Conservation (phyloP, 164 flowering plant genomes). For the Cinnamomum micranthum region DNA sequence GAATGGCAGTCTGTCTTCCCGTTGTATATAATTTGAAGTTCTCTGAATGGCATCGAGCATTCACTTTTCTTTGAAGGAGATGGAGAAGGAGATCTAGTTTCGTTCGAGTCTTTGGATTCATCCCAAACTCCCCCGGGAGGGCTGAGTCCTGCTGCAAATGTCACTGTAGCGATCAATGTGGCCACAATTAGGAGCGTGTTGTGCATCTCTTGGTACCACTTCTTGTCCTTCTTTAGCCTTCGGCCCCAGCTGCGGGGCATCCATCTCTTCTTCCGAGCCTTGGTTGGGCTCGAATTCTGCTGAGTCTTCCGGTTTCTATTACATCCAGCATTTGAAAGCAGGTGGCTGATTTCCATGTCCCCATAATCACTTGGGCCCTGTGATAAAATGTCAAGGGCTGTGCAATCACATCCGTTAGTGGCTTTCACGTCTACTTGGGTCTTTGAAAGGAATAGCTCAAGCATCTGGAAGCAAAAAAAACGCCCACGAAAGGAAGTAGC, state of each 20-base stretch:
- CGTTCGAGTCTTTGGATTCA: neutral
- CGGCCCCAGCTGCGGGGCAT: no score
- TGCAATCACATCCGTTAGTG: neutral
- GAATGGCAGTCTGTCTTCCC: neutral
- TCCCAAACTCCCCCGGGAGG: slow-evolving; percentile 21
- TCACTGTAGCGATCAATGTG: slow-evolving; percentile 19
- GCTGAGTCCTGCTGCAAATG: slow-evolving; percentile 17
- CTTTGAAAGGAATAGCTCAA: neutral
- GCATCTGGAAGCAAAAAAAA: neutral
- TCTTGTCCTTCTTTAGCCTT: neutral
- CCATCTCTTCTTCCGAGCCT: neutral
- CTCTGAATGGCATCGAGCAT: no score
- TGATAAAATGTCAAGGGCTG: neutral
- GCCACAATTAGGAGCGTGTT: slow-evolving; percentile 18
- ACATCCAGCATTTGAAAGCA: neutral
- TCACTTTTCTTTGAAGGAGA: no score
- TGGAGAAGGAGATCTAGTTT: no score
- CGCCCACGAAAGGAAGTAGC: no score
- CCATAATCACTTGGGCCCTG: neutral
- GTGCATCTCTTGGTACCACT: neutral
- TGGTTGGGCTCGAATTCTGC: neutral
- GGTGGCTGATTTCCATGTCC: neutral
- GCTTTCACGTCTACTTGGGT: neutral
- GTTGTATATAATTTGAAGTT: no score
- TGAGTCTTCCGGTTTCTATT: neutral